phyloP scores from a whole-genome alignment of 306 rosid species.

The Rosa multiflora region DNA sequence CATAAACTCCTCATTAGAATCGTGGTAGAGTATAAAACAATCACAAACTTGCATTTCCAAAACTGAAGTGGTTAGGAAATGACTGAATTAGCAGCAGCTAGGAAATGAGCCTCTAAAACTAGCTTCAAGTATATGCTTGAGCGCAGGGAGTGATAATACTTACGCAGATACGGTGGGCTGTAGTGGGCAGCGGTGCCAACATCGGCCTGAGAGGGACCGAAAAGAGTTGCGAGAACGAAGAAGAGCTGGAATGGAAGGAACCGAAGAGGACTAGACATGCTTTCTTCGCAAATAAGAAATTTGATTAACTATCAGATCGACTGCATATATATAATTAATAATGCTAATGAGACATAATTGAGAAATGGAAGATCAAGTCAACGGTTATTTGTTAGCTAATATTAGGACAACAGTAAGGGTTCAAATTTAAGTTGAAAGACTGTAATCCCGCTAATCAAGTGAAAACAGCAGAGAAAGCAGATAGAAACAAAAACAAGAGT shows the following conservation, averaged over 20 bases:
- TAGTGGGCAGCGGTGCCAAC: constrained; percentile 65
- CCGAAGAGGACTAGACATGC: constrained; percentile 23
- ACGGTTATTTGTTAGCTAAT: not conserved
- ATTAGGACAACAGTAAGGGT: not conserved
- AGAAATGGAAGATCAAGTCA: not conserved
- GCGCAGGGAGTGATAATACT: constrained; percentile 12
- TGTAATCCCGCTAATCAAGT: not conserved
- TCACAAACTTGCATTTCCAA: not conserved
- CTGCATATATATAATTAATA: not conserved
- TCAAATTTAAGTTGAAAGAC: constrained; percentile 1
- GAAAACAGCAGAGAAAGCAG: not conserved
- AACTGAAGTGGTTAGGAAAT: not conserved
- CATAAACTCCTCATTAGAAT: not conserved
- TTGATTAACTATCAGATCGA: not conserved
- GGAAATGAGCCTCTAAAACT: not conserved
- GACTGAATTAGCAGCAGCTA: not conserved
- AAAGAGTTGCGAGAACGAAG: constrained; percentile 29
- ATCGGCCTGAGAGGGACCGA: constrained; percentile 37
- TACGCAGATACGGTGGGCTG: constrained; percentile 60
- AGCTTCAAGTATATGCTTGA: not conserved
- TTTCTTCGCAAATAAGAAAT: constrained; percentile 1
- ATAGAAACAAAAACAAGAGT: not conserved
- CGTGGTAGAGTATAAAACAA: not conserved
- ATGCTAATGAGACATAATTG: not conserved
- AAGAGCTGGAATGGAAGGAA: constrained; percentile 7